Evolutionary conservation across 2,329 filamentous ascomycete genomes (phyloP).

Genomic region (Diaporthe citrichinensis): DNA sequence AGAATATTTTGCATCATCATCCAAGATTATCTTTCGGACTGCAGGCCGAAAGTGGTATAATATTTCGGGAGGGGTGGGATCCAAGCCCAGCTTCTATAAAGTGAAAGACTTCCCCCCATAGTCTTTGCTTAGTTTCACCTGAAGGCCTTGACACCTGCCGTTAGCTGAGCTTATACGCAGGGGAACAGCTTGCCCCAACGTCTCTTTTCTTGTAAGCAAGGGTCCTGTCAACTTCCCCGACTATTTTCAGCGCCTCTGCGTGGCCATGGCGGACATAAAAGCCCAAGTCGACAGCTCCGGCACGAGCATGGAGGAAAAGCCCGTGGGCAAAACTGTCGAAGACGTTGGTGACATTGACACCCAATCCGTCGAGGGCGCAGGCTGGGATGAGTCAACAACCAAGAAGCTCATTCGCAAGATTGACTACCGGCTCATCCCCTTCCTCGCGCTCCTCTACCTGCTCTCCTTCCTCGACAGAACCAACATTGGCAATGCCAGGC

Average conservation of each 20-base stretch:
- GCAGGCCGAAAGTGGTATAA: slow-evolving; percentile 17
- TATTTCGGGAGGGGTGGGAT: background rate
- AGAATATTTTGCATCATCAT: slow-evolving; percentile 13
- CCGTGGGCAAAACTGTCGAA: slow-evolving; percentile 10
- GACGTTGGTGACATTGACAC: background rate
- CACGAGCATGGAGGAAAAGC: slow-evolving; percentile 30
- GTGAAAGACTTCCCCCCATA: slow-evolving; percentile 4
- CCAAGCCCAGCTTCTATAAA: slow-evolving; percentile 18
- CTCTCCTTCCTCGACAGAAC: slow-evolving; percentile 58
- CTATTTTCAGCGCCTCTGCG: background rate
- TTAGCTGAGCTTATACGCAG: slow-evolving; percentile 12
- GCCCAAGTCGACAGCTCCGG: slow-evolving; percentile 21
- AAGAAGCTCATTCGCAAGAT: slow-evolving; percentile 63
- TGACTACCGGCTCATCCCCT: slow-evolving; percentile 66
- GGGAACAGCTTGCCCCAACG: background rate
- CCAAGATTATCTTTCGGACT: slow-evolving; percentile 25
- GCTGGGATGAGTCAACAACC: slow-evolving; percentile 54
- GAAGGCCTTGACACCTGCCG: background rate
- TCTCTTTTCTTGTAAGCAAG: background rate
- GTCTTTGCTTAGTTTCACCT: background rate
- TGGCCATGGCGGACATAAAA: slow-evolving; percentile 29
- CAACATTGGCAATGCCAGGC: slow-evolving; percentile 62
- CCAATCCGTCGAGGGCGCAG: slow-evolving; percentile 44
- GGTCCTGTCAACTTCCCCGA: background rate
- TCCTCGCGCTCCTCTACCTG: slow-evolving; percentile 57